phyloP scores from a whole-genome alignment of 257 asterid genomes.

The Solanum pimpinellifolium region DNA sequence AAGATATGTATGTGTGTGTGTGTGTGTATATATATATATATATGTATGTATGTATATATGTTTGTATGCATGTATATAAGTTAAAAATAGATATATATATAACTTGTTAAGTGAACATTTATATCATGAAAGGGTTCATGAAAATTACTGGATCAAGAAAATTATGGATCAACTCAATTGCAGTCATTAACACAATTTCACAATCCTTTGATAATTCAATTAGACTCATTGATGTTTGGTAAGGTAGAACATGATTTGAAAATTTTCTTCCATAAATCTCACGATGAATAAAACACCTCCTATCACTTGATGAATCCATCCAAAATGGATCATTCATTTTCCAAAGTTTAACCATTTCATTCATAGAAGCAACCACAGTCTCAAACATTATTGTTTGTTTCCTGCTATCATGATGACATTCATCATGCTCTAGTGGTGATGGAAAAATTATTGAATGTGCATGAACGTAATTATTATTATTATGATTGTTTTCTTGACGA shows the following conservation, averaged over 20 bases:
- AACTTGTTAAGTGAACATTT: neutral
- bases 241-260: slow-evolving; percentile 22
- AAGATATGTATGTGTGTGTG: too few species aligned
- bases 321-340: slow-evolving; percentile 50
- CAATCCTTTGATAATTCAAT: slow-evolving; percentile 59
- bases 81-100: too few species aligned
- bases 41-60: too few species aligned
- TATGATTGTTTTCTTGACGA: neutral
- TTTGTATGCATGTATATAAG: too few species aligned
- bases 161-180: slow-evolving; percentile 41
- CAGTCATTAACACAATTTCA: slow-evolving; percentile 40
- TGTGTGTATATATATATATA: too few species aligned
- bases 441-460: neutral
- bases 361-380: slow-evolving; percentile 29
- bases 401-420: slow-evolving; percentile 2
- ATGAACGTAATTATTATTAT: neutral
- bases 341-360: slow-evolving; percentile 42
- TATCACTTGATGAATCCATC: slow-evolving; percentile 28
- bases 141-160: slow-evolving; percentile 40
- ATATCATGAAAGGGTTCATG: neutral
- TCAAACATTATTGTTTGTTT: slow-evolving; percentile 27
- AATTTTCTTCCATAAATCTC: slow-evolving; percentile 42
- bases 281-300: slow-evolving; percentile 24
- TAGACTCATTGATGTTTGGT: slow-evolving; percentile 24
- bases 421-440: neutral